Conservation (phyloP, 208 protist genomes). For the Crithidia bombi region DNA sequence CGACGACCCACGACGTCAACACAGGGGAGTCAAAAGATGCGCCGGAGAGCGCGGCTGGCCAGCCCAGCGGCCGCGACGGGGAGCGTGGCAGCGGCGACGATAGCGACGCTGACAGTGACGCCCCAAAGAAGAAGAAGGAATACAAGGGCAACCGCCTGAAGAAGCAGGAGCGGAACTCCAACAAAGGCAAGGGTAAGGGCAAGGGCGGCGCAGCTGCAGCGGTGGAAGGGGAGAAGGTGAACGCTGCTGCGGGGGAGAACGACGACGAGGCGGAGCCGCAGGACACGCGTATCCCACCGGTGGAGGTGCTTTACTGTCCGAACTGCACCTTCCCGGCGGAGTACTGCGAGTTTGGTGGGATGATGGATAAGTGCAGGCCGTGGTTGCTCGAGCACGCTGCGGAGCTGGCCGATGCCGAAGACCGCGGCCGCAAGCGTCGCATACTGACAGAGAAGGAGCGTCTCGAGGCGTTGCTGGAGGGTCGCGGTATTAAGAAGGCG, state of each 20-base stretch:
- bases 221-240: neutral
- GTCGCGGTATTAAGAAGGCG: slow-evolving; percentile 80
- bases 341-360: slow-evolving; percentile 92
- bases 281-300: slow-evolving; percentile 48
- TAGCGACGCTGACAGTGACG: slow-evolving; percentile 17
- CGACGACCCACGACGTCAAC: slow-evolving; percentile 10
- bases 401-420: slow-evolving; percentile 82
- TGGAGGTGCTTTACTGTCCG: slow-evolving; percentile 91
- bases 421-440: slow-evolving; percentile 78
- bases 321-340: slow-evolving; percentile 92
- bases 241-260: slow-evolving; percentile 8
- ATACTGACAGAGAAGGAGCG: slow-evolving; percentile 85
- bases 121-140: slow-evolving; percentile 57
- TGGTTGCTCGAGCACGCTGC: slow-evolving; percentile 88
- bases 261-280: slow-evolving; percentile 33
- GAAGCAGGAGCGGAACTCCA: slow-evolving; percentile 38
- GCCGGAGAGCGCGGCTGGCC: neutral
- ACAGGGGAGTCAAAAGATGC: neutral
- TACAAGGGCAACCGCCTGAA: slow-evolving; percentile 67
- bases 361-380: slow-evolving; percentile 91
- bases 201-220: slow-evolving; percentile 24
- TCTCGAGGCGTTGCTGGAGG: slow-evolving; percentile 77
- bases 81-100: slow-evolving; percentile 1
- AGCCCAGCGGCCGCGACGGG: slow-evolving; percentile 1
- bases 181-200: slow-evolving; percentile 34